Evolutionary conservation across 2,329 filamentous ascomycete species (phyloP), one percentile per base, ranked within the genome.

Genomic region (Aspergillus nomiae): DNA sequence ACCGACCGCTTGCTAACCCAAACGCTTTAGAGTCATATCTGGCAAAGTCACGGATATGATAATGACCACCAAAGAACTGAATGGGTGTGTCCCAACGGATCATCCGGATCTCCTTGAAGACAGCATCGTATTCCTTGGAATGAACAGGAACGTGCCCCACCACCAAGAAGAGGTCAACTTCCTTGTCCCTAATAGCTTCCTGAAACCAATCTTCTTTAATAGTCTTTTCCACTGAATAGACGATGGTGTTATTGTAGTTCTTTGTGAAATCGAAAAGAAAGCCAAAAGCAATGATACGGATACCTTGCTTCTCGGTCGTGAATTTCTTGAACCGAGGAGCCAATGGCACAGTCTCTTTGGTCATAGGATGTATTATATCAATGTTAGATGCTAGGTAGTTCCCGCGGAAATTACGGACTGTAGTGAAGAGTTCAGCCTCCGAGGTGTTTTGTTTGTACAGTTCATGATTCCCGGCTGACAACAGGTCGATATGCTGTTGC

Each of bases 211-310:
- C 78, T 75, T 97, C 89, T 73, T 92, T 88, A 70, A 98, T 85
- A 0, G 92, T 90, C 10, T 96, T 86, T 68, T 90, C 87, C 2
- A 97, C 94, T 0, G 85, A 86, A 69, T 92, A 89, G 0, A 98
- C 92, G 4, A 92, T 83, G 0, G 92, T 96, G 76, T 98, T 98
- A 75, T 97, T 95, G 61, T 90, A 90, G 76, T 97, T 97, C 21
- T 89, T 89, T 0, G 87, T 92, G 71, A 99, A 99, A 79, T 99
- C 89, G 77, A 97, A 99, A 4, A 99, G 81, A 77, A 99, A 98
- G 2, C 95, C 95, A 76, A 99, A 94, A 0, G 94, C 92, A 56
- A 96, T 82, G 62, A 99, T 87, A 19, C 90, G 86, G 63, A 97
- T 88, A 5, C 90, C 91, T 69, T 92, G 92, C 68, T 96, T 92